Evolutionary conservation across 768 basidiomycete genomes (phyloP), one percentile per base, ranked within the genome.

Genomic region (Pleurotus eryngii): DNA sequence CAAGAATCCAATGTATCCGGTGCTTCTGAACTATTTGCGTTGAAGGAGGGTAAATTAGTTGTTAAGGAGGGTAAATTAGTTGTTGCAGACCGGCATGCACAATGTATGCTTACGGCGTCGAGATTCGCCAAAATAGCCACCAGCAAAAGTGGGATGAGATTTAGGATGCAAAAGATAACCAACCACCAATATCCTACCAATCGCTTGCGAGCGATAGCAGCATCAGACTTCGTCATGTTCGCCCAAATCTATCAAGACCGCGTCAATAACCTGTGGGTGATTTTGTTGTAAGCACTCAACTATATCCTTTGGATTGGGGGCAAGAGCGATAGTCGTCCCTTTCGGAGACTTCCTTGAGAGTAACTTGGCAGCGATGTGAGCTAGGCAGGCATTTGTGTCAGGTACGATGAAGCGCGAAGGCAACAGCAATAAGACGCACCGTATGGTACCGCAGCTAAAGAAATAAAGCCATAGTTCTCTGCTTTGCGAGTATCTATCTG

Each of bases 81-180:
- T 46, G 0, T 9, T 9, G 49, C 24, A 30, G 8, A 30, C 30
- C 1, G 9, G 3, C 30, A 3, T 11, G 7, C 7, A 30, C 1
- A 30, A 30, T 30, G 11, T 30, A n/a, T 6, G 27, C 83, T 40
- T 63, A 89, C 85, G 46, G 82, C 78, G 37, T 84, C 78, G 69
- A 95, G 74, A 70, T 95, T 95, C 61, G 92, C 90, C n/a, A 92
- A 74, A 49, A 89, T 74, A 4, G 92, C 90, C 57, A 95, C 85
- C 50, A 88, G 74, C 59, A 91, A 77, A 8, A 95, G 74, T 5
- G 92, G 93, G n/a, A 94, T 70, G 18, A 90, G 90, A 72, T 93
- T 90, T 70, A 93, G 74, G 70, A 88, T 85, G 67, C 89, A 91
- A 51, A 94, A 78, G 20, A 86, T 56, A 8, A 75, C 71, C 53